A percentile compares a stretch with the other conserved stretches of the same genome.
phyloP scores from a whole-genome alignment of 208 protist genomes.

The Crithidia expoeki region DNA sequence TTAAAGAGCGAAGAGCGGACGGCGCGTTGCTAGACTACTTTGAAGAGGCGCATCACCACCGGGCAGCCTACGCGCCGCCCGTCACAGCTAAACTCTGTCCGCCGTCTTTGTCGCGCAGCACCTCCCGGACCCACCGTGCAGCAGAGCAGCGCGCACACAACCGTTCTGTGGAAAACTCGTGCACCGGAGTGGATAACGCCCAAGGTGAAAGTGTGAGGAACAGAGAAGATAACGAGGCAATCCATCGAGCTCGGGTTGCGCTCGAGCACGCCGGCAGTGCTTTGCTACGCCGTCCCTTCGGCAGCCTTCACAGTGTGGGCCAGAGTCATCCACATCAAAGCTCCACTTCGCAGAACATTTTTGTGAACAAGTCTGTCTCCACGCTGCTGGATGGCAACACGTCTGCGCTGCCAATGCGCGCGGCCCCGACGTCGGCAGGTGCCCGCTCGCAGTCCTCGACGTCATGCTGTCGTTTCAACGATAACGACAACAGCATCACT shows the following conservation, averaged over 20 bases:
- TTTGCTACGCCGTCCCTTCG: slow-evolving; percentile 41
- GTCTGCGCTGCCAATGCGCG: slow-evolving; percentile 16
- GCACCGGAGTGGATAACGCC: background rate
- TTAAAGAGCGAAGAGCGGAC: background rate
- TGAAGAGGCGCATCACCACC: slow-evolving; percentile 5
- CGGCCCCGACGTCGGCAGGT: slow-evolving; percentile 1
- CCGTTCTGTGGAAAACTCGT: too few species aligned
- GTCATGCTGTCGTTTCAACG: background rate
- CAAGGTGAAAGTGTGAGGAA: background rate
- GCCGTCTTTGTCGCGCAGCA: slow-evolving; percentile 17
- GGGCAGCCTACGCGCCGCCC: background rate
- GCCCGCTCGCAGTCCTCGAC: slow-evolving; percentile 8
- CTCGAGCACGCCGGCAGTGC: slow-evolving; percentile 31
- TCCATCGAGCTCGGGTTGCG: slow-evolving; percentile 40
- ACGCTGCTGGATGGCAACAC: slow-evolving; percentile 23
- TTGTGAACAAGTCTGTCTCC: slow-evolving; percentile 5
- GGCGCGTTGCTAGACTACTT: slow-evolving; percentile 24
- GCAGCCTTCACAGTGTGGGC: background rate
- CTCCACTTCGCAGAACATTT: background rate
- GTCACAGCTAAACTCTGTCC: too few species aligned
- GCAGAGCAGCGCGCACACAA: slow-evolving; percentile 1
- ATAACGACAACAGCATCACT: background rate
- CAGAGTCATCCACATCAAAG: background rate
- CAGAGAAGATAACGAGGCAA: slow-evolving; percentile 34
- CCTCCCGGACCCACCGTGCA: slow-evolving; percentile 15